Base-by-base conservation (phyloP, 495 filamentous ascomycete species). In the Aspergillus steynii region DNA sequence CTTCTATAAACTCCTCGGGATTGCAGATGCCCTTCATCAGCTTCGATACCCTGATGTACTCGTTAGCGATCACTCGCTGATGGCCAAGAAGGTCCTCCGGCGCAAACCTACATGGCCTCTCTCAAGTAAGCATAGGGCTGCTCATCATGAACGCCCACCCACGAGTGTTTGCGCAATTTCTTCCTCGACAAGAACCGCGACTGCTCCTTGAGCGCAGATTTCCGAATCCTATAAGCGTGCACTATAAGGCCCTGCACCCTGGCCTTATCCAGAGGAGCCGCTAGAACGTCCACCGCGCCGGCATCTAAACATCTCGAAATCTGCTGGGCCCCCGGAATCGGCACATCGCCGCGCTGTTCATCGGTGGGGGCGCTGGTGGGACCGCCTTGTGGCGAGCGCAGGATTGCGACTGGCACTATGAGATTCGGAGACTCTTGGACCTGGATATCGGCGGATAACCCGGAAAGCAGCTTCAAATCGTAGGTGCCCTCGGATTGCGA, bases 11-110 rank as follows among this genome's bases (percentile, higher is more conserved):
- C 70, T 75, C 84, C 72, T 89, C 84, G 1, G 86, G 86, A 56
- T 88, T 90, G 75, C 94, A 96, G 47, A 99, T 98, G 37, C 91
- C 86, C 64, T 85, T 87, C 90, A 98, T 96, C 50, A 99, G 82
- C 61, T 86, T 90, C 1, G 92, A 94, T 27, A 98, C 94, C 90
- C 90, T 90, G 61, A 28, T 49, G 47, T 50, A 51, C 14, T 47
- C 29, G 26, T 52, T 34, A 49, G 47, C 15, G 31, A 28, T 6
- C 9, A 29, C 9, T 28, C 45, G 8, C 26, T 7, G 12, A 12
- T 29, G n/a, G 14, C 42, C 27, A 26, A 58, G 49, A 42, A 34
- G 5, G 14, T 12, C 32, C 57, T n/a, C 15, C 58, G 32, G 9
- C 34, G 55, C 14, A 56, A 29, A 48, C 77, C 45, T 74, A 82